Conservation (phyloP, 352 stramenopile species). For the Phytopythium vexans region DNA sequence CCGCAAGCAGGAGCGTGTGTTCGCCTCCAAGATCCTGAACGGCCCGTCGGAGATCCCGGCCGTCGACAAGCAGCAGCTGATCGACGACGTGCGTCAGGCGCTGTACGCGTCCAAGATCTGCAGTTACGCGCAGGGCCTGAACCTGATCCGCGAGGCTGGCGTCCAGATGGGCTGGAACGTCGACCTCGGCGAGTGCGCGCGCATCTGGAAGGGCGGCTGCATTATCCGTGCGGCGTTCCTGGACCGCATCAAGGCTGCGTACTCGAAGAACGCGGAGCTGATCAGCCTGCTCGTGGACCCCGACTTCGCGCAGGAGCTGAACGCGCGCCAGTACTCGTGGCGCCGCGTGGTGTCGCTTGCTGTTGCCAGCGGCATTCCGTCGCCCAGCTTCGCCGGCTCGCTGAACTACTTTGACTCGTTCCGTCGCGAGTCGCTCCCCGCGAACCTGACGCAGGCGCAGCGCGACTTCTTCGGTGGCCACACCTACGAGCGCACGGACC, state of each 20-base stretch:
- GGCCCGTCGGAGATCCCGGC: slow-evolving; percentile 91
- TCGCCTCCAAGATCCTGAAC: slow-evolving; percentile 91
- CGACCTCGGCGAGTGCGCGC: slow-evolving; percentile 94
- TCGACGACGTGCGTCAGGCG: slow-evolving; percentile 95
- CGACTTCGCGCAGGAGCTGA: slow-evolving; percentile 95
- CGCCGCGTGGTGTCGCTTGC: slow-evolving; percentile 95
- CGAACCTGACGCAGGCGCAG: slow-evolving; percentile 99
- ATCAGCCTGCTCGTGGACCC: slow-evolving; percentile 97
- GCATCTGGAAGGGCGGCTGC: slow-evolving; percentile 99
- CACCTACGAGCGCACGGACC: slow-evolving; percentile 96
- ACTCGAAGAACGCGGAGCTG: slow-evolving; percentile 89
- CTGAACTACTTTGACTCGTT: slow-evolving; percentile 99
- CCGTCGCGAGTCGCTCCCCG: slow-evolving; percentile 91
- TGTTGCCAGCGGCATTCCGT: slow-evolving; percentile 93
- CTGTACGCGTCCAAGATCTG: slow-evolving; percentile 99
- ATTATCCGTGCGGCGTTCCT: slow-evolving; percentile 98
- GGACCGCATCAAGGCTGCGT: slow-evolving; percentile 96
- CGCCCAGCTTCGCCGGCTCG: slow-evolving; percentile 89
- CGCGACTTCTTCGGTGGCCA: slow-evolving; percentile 99
- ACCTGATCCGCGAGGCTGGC: slow-evolving; percentile 93
- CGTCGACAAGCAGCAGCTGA: slow-evolving; percentile 93
- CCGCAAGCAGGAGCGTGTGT: slow-evolving; percentile 95
- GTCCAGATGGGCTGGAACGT: slow-evolving; percentile 97
- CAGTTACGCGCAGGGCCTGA: slow-evolving; percentile 96
- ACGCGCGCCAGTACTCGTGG: slow-evolving; percentile 95